Conservation (phyloP, 2,329 filamentous ascomycete species). For the Fusarium sp. region DNA sequence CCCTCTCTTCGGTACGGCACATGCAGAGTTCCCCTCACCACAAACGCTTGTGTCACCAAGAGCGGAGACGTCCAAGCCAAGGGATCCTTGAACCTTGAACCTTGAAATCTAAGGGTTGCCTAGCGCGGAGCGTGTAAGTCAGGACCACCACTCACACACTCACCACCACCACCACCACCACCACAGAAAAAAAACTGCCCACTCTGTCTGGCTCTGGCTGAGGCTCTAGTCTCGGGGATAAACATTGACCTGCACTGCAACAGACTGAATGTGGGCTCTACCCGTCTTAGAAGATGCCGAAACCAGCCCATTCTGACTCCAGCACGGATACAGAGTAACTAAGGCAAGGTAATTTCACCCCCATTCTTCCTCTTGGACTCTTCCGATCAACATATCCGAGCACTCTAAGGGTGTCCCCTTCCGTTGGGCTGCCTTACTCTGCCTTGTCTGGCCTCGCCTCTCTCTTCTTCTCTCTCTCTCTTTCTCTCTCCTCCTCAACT, state of each 20-base stretch:
- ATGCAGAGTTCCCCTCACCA: background rate
- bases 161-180: background rate
- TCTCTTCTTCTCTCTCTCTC: background rate
- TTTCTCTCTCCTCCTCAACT: conserved; percentile 10
- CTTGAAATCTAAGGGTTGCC: conserved; percentile 21
- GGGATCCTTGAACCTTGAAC: conserved; percentile 24
- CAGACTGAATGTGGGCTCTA: conserved; percentile 7
- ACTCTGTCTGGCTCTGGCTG: conserved; percentile 3
- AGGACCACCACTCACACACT: background rate
- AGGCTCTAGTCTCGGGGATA: conserved; percentile 7
- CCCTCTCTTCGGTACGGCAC: conserved; percentile 18
- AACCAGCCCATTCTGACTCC: background rate
- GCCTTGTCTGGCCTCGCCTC: background rate
- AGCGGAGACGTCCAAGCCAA: conserved; percentile 12
- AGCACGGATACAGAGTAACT: background rate
- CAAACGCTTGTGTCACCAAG: conserved; percentile 20
- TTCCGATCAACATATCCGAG: conserved; percentile 26
- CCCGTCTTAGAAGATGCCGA: conserved; percentile 5
- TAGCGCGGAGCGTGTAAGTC: conserved; percentile 29
- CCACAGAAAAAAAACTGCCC: background rate
- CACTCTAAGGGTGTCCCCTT: conserved; percentile 1
- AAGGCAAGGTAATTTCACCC: background rate
- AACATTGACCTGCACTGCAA: background rate
- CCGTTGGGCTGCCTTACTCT: background rate
- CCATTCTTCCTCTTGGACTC: conserved; percentile 3